Evolutionary conservation across 2,329 filamentous ascomycete genomes (phyloP), one percentile per base, ranked within the genome.

Genomic region (Sporothrix humicola): DNA sequence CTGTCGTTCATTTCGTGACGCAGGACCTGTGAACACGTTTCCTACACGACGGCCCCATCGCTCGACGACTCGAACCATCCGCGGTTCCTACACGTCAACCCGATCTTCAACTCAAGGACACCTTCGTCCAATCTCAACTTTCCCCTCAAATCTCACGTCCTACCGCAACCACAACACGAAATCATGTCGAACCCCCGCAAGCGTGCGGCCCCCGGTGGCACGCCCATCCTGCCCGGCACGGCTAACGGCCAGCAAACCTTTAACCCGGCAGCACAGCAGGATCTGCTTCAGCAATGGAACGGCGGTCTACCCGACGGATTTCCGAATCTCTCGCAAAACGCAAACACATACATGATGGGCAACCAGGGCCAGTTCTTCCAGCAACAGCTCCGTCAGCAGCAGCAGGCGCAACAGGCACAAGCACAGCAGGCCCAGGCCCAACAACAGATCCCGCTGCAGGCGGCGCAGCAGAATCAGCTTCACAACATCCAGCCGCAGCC

Each of bases 191-290:
- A 88, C 76, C 81, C 87, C 23, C 83, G 92, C 82, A 96, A 96
- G 85, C 88, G 93, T 81, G 86, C 91, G 77, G 92, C 93, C 65
- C 91, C 93, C 73, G 92, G 91, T 80, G 84, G 90, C 75, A 87
- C 89, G 52, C 91, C 93, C n/a, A 83, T 88, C 76, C 83, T 87
- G 26, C 88, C 89, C 48, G 79, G 85, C 69, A 84, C 85, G 54
- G 84, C 84, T 76, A 82, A 87, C 79, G 87, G 87, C 73, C 84
- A 84, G 75, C 80, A 83, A 54, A 85, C 87, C 75, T 82, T 66
- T 17, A 59, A 23, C 37, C 44, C 84, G 20, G 83, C 82, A 73
- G 85, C 85, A 66, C 81, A 85, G 75, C 80, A 83, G 76, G 87
- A 85, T 75, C 83, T 85, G 79, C 82, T 85, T 76, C 78, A 84